Evolutionary conservation across 2,329 filamentous ascomycete species (phyloP), one percentile per base, ranked within the genome.

Genomic region (Xylaria sp.): DNA sequence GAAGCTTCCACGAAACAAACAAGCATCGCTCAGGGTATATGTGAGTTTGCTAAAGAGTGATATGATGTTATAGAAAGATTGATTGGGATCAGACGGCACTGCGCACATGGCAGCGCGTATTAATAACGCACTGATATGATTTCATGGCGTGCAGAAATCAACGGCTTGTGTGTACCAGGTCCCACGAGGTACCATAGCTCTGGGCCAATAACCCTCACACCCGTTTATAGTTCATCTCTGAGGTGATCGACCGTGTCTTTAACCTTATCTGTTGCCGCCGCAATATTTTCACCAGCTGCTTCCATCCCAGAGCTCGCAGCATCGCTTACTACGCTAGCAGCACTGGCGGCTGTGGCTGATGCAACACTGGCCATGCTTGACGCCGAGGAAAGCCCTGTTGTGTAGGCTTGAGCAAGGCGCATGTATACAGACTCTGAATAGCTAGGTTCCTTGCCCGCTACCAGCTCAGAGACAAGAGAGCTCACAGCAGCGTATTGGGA

Each of bases 351-450:
- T 8, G 76, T 75, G 6, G 72, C 77, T 34, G 77, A 76, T 5
- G 81, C 82, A 20, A 72, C 81, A 54, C 78, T 81, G 15, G 79
- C 79, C 20, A 81, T 69, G 68, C 82, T 85, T 12, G 84, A 84
- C 8, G 86, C 82, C 0, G 85, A 89, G 0, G 88, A 85, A 1
- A 87, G 82, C 1, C 89, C 91, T 0, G 90, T 92, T 28, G 89
- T 88, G 76, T 95, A 96, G 0, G 89, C 92, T 2, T 87, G 90
- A 65, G 88, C 88, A 13, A 97, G 85, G 61, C 91, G 88, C 62
- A 84, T 89, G 80, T 94, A 89, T 2, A 95, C 91, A 68, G 92
- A 94, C 76, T 97, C 92, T 0, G 91, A 94, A 75, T 94, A 97
- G 15, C 90, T 89, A 0, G 92, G 90, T 77, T 97, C 93, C 78